Evolutionary conservation across 192 early-diverging fungal species (phyloP), one percentile per base, ranked within the genome.

Genomic region (Blastocladiella britannica): DNA sequence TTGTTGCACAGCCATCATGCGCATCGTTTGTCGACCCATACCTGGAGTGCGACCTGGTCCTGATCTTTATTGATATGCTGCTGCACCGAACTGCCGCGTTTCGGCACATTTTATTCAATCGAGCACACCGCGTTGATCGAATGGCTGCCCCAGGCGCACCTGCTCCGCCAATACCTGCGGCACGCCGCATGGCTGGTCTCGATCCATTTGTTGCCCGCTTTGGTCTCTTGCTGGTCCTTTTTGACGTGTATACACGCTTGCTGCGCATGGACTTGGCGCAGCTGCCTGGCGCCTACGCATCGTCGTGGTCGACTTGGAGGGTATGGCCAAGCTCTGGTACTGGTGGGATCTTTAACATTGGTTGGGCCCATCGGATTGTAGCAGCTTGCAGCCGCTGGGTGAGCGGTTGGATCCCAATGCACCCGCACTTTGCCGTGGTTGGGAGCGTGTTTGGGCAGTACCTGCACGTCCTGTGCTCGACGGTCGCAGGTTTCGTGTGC

Each of bases 11-110:
- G 80, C 70, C 76, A 27, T 67, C 70, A 27, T 88, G 86, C 69
- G 74, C 83, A 29, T 70, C 82, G 47, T 84, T 90, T 63, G 87
- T 86, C 37, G 90, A 93, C 76, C 87, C 87, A 63, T 93, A 93
- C 70, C 77, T 91, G 31, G 90, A 93, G 67, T 81, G 85, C 66
- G 90, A 93, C 62, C 75, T 82, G 60, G 75, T 89, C 20, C 79
- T 89, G 47, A 78, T 87, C 55, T 89, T 89, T 60, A 87, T 93
- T 60, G 90, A 93, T 68, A 85, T 93, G 88, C 63, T 91, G 15
- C 71, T 93, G 51, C 83, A 86, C 64, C 87, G 87, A 65, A 76
- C 81, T 37, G 84, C 84, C 57, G 87, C 85, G 3, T 93, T 87
- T 67, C 75, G 87, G 6, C 90, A 93, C 63, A 55, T 93, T 53